Evolutionary conservation across 2,329 filamentous ascomycete genomes (phyloP), one percentile per base, ranked within the genome.

Genomic region (Fusarium albidum): DNA sequence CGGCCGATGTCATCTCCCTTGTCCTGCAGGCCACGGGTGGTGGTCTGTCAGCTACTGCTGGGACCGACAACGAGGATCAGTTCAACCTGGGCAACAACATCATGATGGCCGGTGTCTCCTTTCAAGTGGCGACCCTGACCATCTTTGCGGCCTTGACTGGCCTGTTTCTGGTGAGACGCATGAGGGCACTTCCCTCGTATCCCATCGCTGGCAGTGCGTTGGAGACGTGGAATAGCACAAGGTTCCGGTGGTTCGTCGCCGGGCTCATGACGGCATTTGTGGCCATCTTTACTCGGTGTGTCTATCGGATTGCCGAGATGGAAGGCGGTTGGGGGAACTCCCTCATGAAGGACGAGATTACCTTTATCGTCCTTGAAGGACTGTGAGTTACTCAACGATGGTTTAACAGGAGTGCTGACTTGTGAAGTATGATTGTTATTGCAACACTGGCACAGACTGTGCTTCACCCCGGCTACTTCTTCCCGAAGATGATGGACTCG

Each of bases 231-330:
- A n/a, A n/a, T n/a, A n/a, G n/a, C n/a, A n/a, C n/a, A n/a, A n/a
- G n/a, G n/a, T n/a, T n/a, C n/a, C n/a, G n/a, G n/a, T n/a, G n/a
- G n/a, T n/a, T n/a, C n/a, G n/a, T n/a, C n/a, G n/a, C n/a, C n/a
- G n/a, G n/a, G n/a, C n/a, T 79, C 44, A 83, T 81, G 7, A 35
- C 33, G 18, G 46, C 46, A 18, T 49, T 46, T 28, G 39, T 31
- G 35, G 33, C 21, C 8, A 84, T 90, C 64, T 82, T 88, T 56
- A 81, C 82, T 57, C 77, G 87, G 8, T 84, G 81, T 58, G 79
- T 85, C 35, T 90, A 84, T 69, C 81, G 87, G 44, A 81, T 88
- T 18, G 82, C 81, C 1, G 87, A 90, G 76, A 73, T 90, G 60
- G 82, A 79, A 60, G 75, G 81, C 35, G 87, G 87, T 2, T 90